Percentiles rank a stretch among this genome's conserved stretches.
These are phyloP conservation scores for Panaeolus cyanescens DNA, from an alignment of 768 basidiomycete genomes.

Conservation along the genomic window DNA sequence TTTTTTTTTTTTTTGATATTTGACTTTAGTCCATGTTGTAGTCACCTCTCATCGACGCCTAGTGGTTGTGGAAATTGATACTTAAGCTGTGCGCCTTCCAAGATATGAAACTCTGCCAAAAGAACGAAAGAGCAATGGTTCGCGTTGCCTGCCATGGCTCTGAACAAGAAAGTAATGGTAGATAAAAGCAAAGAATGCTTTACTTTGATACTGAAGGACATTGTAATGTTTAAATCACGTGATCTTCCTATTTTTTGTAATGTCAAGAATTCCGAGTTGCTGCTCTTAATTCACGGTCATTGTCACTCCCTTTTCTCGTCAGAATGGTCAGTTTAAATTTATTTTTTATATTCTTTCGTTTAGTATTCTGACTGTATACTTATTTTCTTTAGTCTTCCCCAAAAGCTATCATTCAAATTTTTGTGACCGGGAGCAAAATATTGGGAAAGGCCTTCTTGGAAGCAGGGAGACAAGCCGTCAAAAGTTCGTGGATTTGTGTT, in stretches of 20 bases:
- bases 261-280: neutral
- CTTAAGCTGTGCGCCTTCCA: slow-evolving; percentile 88
- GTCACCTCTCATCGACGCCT: slow-evolving; percentile 91
- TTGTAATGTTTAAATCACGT: too few relatives aligned
- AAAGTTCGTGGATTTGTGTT: slow-evolving; percentile 61
- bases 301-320: slow-evolving; percentile 20
- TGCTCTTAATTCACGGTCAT: slow-evolving; percentile 21
- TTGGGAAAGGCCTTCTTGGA: slow-evolving; percentile 90
- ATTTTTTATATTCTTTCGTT: neutral
- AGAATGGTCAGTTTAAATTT: slow-evolving; percentile 3
- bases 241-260: neutral
- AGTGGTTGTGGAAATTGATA: slow-evolving; percentile 96
- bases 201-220: too few relatives aligned
- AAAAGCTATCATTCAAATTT: slow-evolving; percentile 75
- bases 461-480: slow-evolving; percentile 88
- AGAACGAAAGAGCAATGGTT: slow-evolving; percentile 91
- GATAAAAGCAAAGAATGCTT: too few relatives aligned
- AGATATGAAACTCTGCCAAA: slow-evolving; percentile 98
- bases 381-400: slow-evolving; percentile 68
- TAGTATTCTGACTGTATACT: neutral
- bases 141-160: slow-evolving; percentile 57
- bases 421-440: slow-evolving; percentile 76
- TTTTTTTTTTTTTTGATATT: slow-evolving; percentile 5
- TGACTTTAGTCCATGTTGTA: slow-evolving; percentile 20
- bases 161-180: neutral